phyloP scores from a whole-genome alignment of 129 eudicot species.

The Heracleum sosnowskyi region DNA sequence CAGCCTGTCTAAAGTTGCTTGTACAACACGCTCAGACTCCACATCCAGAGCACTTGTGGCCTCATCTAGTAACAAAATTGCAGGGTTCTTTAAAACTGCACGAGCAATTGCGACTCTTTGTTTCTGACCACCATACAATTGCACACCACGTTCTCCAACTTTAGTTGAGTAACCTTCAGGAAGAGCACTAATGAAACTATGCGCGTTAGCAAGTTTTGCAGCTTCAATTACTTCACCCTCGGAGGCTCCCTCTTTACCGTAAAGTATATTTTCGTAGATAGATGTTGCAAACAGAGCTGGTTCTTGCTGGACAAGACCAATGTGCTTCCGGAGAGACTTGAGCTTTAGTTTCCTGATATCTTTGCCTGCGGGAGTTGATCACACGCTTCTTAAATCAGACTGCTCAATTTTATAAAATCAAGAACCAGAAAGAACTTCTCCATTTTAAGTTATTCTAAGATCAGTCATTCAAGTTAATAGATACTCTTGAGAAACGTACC shows the following conservation, averaged over 20 bases:
- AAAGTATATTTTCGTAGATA: slow-evolving; percentile 85
- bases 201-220: slow-evolving; percentile 88
- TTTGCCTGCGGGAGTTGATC: slow-evolving; percentile 43
- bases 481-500: slow-evolving; percentile 39
- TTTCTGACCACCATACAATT: too few relatives aligned
- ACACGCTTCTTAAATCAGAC: slow-evolving; percentile 5
- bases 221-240: slow-evolving; percentile 89
- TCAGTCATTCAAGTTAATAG: background rate
- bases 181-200: slow-evolving; percentile 73
- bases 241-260: slow-evolving; percentile 92
- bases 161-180: slow-evolving; percentile 92
- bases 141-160: slow-evolving; percentile 90
- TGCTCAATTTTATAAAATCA: background rate
- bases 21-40: slow-evolving; percentile 90
- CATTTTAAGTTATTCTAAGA: background rate
- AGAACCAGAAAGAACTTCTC: background rate
- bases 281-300: slow-evolving; percentile 98
- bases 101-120: too few relatives aligned
- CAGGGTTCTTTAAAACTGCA: too few relatives aligned
- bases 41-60: background rate
- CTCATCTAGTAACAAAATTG: too few relatives aligned
- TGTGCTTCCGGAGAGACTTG: slow-evolving; percentile 74
- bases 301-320: slow-evolving; percentile 95
- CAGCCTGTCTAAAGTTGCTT: slow-evolving; percentile 71
- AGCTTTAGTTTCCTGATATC: slow-evolving; percentile 82